Base-by-base conservation (phyloP, 1,139 yeast genomes). In the Arxiozyma slooffiae region DNA sequence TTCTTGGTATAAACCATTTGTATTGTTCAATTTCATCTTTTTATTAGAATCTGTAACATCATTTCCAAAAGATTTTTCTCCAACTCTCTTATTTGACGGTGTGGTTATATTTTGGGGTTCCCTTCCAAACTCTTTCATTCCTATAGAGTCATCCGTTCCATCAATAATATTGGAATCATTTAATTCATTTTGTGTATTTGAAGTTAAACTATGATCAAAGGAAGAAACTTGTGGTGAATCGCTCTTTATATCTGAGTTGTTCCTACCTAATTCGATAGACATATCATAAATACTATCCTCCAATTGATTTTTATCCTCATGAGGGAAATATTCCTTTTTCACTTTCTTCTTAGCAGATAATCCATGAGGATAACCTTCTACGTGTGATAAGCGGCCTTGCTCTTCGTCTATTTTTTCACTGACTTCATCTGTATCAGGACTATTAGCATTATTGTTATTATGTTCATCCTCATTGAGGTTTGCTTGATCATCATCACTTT, bases 341-440 rank as follows among this genome's bases (percentile, higher is more conserved):
- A 21, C 23, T 24, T 47, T 53, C 47, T 54, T 57, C 37, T 50
- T 56, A 7, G 53, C 47, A 6, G 59, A 55, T 37, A 57, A 38
- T 7, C 60, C 62, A 47, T 58, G 60, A 14, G 54, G 56, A 48
- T 57, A 57, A 9, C 51, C 57, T 46, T 48, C 53, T 26, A 49
- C 6, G 44, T 22, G 34, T 16, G 43, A 46, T 11, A 34, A 21
- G 1, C 34, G 8, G 4, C 18, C 39, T 11, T 5, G 18, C 5
- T 30, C 26, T 18, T 17, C 26, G 21, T 30, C 22, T 20, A 37
- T 34, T 26, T 30, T 36, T 8, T 14, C 36, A 30, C 14, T 7
- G 3, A 30, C 36, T 30, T 11, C n/a, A 30, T 30, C 20, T 6
- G 22, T 16, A 7, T 38, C 18, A 23, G 11, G n/a, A 34, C 23